Conservation (phyloP, 2,329 filamentous ascomycete species). For the Microcyclosporella mali region DNA sequence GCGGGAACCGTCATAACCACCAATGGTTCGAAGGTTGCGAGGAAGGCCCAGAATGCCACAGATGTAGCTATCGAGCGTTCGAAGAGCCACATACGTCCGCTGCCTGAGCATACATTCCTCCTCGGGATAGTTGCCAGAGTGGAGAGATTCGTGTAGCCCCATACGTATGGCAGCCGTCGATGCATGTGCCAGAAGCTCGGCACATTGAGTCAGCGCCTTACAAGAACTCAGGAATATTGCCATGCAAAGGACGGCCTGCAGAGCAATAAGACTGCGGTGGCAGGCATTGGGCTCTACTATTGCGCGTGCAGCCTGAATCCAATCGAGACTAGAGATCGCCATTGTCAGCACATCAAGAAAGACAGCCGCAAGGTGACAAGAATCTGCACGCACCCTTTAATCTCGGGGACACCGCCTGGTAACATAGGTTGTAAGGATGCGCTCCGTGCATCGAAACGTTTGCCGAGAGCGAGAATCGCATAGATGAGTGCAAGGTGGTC, state of each 20-base stretch:
- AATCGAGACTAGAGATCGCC: no score
- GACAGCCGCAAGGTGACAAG: no score
- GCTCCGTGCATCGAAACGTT: slow-evolving; percentile 10
- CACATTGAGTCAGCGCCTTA: slow-evolving; percentile 2
- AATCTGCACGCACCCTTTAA: slow-evolving; percentile 5
- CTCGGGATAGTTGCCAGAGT: slow-evolving; percentile 3
- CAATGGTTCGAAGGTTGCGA: neutral
- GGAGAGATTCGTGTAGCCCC: slow-evolving; percentile 13
- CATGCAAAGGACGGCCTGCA: slow-evolving; percentile 15
- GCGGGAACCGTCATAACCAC: slow-evolving; percentile 9
- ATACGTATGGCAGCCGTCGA: slow-evolving; percentile 14
- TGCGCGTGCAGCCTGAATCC: no score
- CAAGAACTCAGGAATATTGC: slow-evolving; percentile 14
- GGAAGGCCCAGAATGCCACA: slow-evolving; percentile 12
- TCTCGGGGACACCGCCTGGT: neutral
- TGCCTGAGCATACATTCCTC: slow-evolving; percentile 11
- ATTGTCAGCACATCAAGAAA: no score
- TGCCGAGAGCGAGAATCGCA: slow-evolving; percentile 12
- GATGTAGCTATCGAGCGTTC: slow-evolving; percentile 11
- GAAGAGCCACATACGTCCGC: slow-evolving; percentile 11
- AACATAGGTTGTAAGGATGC: neutral
- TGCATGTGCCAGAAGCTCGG: slow-evolving; percentile 5
- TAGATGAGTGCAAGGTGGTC: slow-evolving; percentile 15
- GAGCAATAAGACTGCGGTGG: slow-evolving; percentile 10
- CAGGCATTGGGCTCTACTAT: slow-evolving; percentile 4